Evolutionary conservation across 768 basidiomycete genomes (phyloP).

Genomic region (Symmetrospora coprosmae): DNA sequence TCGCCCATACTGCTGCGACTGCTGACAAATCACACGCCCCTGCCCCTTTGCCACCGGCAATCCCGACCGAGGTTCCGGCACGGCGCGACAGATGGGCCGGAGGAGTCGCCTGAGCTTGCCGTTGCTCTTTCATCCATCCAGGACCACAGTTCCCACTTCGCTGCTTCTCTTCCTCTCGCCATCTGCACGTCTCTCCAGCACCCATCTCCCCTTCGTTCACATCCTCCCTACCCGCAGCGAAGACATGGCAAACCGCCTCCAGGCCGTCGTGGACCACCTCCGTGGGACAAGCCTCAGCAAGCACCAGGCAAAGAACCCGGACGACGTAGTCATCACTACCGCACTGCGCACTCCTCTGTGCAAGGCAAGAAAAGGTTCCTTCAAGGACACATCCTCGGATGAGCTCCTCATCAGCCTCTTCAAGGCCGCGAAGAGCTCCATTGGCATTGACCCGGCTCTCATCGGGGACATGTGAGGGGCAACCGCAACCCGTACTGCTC

Average conservation of each 20-base stretch:
- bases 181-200: not conserved
- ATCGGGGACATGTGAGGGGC: conserved; percentile 18
- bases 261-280: conserved; percentile 16
- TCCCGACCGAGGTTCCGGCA: too few relatives aligned
- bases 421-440: conserved; percentile 8
- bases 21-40: too few relatives aligned
- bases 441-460: conserved; percentile 12
- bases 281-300: conserved; percentile 10
- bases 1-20: too few relatives aligned
- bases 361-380: conserved; percentile 17
- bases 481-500: not conserved
- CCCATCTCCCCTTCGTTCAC: not conserved
- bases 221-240: not conserved
- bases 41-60: too few relatives aligned
- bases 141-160: too few relatives aligned
- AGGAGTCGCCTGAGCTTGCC: too few relatives aligned
- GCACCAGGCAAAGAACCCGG: conserved; percentile 10
- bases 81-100: too few relatives aligned
- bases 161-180: not conserved
- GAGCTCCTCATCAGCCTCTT: conserved; percentile 14
- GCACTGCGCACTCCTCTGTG: conserved; percentile 11
- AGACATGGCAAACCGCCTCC: conserved; percentile 17
- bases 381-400: conserved; percentile 20
- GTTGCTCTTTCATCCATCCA: too few relatives aligned
- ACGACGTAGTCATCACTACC: conserved; percentile 23